Conservation (phyloP, 2,329 filamentous ascomycete genomes). For the Aspergillus ibericus region DNA sequence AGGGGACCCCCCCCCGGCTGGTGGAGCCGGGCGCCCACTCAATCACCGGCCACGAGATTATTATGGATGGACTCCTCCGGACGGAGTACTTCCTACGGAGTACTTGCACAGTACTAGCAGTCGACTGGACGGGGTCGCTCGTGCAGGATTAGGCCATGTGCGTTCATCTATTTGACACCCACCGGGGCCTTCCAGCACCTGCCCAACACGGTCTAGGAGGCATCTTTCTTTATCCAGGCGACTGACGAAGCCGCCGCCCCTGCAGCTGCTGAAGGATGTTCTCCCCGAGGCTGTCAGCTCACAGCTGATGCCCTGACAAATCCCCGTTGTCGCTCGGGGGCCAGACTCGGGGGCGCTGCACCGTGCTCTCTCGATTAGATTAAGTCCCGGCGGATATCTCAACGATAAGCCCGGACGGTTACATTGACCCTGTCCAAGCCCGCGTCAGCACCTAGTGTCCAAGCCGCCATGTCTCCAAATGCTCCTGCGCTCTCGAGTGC, state of each 20-base stretch:
- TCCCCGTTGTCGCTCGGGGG: conserved; percentile 1
- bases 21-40: neutral
- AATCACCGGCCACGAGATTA: conserved; percentile 3
- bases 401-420: neutral
- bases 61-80: no score
- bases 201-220: neutral
- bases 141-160: conserved; percentile 7
- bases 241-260: neutral
- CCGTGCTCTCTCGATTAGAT: conserved; percentile 5
- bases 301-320: neutral
- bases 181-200: neutral
- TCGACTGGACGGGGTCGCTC: neutral
- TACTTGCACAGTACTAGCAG: no score
- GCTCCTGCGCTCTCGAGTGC: neutral
- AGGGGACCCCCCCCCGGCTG: neutral
- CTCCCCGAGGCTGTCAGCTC: neutral
- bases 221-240: neutral
- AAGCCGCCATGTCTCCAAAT: neutral
- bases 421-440: neutral
- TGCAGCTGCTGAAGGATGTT: neutral
- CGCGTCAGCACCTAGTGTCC: conserved; percentile 4
- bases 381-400: neutral
- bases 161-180: conserved; percentile 6
- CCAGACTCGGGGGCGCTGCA: neutral
- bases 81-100: no score